phyloP scores from a whole-genome alignment of 179 eudicot genomes.

The Silene noctiflora region DNA sequence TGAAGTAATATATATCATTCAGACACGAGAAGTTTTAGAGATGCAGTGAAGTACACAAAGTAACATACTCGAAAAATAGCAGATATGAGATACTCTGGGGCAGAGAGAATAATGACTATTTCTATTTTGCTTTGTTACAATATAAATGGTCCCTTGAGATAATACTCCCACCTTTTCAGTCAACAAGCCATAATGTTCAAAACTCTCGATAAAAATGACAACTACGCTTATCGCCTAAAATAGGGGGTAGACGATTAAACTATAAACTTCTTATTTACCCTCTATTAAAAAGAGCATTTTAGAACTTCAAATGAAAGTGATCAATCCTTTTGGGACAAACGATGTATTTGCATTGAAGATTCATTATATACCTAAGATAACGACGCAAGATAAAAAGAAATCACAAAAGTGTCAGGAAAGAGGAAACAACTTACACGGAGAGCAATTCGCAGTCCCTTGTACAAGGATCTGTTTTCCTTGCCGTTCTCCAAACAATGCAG shows the following conservation, averaged over 20 bases:
- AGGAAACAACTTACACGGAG: constrained; percentile 57
- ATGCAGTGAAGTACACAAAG: neutral
- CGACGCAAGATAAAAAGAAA: neutral
- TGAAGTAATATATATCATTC: neutral
- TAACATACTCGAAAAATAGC: neutral
- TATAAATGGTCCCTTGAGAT: neutral
- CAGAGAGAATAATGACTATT: neutral
- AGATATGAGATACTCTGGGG: neutral
- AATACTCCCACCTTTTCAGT: neutral
- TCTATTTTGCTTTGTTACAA: neutral
- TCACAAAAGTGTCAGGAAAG: neutral
- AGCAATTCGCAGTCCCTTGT: constrained; percentile 68
- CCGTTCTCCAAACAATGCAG: constrained; percentile 63
- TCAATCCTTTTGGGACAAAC: neutral
- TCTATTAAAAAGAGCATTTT: neutral
- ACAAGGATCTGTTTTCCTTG: constrained; percentile 81
- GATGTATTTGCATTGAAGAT: neutral
- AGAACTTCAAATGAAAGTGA: neutral
- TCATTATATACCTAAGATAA: neutral
- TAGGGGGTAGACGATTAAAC: neutral
- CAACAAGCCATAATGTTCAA: too few relatives aligned
- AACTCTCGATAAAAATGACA: neutral
- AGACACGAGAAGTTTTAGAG: neutral
- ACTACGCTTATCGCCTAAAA: neutral
- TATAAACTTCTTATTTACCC: too few relatives aligned